A percentile compares a stretch with the other conserved stretches of the same genome.
These are phyloP conservation scores for Diaporthe caulivora DNA, from an alignment of 2,329 filamentous ascomycete species.

Conservation along the genomic window DNA sequence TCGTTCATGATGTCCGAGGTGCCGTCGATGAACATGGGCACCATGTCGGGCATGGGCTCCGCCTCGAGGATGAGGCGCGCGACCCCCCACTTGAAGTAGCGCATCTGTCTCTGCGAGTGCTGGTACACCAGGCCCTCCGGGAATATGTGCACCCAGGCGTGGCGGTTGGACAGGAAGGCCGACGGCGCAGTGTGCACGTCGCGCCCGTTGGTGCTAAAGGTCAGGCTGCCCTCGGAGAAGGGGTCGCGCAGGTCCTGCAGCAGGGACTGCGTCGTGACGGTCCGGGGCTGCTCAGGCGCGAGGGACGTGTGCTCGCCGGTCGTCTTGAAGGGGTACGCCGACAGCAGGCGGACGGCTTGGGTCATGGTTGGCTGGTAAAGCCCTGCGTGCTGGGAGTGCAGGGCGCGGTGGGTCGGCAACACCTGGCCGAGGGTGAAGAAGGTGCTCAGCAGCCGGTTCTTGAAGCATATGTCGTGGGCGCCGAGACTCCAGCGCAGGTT, in stretches of 20 bases:
- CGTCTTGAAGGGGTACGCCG: conserved; percentile 63
- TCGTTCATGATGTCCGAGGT: conserved; percentile 92
- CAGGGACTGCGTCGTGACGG: conserved; percentile 38
- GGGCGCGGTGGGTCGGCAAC: conserved; percentile 85
- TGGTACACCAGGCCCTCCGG: conserved; percentile 97
- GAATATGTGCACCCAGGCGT: conserved; percentile 94
- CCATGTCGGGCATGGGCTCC: conserved; percentile 86
- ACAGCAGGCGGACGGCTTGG: conserved; percentile 87
- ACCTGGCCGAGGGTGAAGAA: conserved; percentile 95
- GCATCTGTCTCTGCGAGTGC: conserved; percentile 80
- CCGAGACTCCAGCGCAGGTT: conserved; percentile 91
- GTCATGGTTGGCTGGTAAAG: conserved; percentile 91
- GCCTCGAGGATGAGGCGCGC: conserved; percentile 91
- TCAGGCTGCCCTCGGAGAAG: conserved; percentile 61
- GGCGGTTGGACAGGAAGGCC: conserved; percentile 75
- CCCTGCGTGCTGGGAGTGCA: conserved; percentile 84
- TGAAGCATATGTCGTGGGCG: conserved; percentile 96
- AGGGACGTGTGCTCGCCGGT: conserved; percentile 34
- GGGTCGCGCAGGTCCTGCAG: conserved; percentile 54
- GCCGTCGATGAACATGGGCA: conserved; percentile 96
- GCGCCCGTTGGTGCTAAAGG: conserved; percentile 74
- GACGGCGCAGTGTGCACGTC: conserved; percentile 80
- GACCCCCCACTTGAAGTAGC: conserved; percentile 99
- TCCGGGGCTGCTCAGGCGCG: conserved; percentile 33
- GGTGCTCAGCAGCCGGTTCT: conserved; percentile 77